These are phyloP conservation scores for Rhodotorula paludigena DNA, from an alignment of 768 basidiomycete genomes.

Conservation along the genomic window DNA sequence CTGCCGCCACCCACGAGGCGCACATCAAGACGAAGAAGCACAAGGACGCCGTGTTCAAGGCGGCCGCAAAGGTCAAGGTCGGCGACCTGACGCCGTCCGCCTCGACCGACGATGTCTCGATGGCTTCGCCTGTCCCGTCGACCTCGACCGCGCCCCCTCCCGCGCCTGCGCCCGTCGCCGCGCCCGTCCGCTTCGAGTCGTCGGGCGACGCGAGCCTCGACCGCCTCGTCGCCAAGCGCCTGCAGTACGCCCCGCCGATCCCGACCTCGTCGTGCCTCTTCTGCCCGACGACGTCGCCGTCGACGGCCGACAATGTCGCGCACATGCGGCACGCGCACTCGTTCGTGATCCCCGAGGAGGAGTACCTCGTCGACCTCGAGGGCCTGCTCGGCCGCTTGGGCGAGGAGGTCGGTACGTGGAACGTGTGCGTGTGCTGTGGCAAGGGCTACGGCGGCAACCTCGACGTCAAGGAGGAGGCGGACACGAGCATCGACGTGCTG, in stretches of 20 bases:
- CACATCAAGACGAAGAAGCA: conserved; percentile 88
- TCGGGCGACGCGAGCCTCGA: conserved; percentile 35
- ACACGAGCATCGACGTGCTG: conserved; percentile 12
- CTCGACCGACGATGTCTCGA: conserved; percentile 2
- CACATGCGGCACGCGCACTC: conserved; percentile 88
- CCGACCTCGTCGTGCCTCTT: conserved; percentile 71
- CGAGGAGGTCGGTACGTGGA: conserved; percentile 88
- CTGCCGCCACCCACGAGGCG: conserved; percentile 80
- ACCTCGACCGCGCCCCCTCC: conserved; percentile 22
- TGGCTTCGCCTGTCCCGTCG: conserved; percentile 27
- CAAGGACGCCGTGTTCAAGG: conserved; percentile 64
- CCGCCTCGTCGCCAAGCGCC: conserved; percentile 40
- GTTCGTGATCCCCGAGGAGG: conserved; percentile 92
- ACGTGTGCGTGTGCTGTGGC: conserved; percentile 86
- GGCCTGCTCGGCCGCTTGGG: conserved; percentile 82
- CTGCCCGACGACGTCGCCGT: conserved; percentile 55
- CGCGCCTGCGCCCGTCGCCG: conserved; percentile 1
- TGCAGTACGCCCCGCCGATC: conserved; percentile 46
- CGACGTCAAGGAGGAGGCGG: conserved; percentile 78
- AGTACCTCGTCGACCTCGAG: conserved; percentile 74
- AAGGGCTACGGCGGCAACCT: conserved; percentile 61
- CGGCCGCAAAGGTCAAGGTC: conserved; percentile 32
- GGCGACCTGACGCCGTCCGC: conserved; percentile 9
- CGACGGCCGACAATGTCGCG: conserved; percentile 62
- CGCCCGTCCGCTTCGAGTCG: conserved; percentile 19